A percentile compares a stretch with the other conserved stretches of the same genome.
These are phyloP conservation scores for Afroboletus lepidellus DNA, from an alignment of 1,284 basidiomycete genomes.

Conservation along the genomic window DNA sequence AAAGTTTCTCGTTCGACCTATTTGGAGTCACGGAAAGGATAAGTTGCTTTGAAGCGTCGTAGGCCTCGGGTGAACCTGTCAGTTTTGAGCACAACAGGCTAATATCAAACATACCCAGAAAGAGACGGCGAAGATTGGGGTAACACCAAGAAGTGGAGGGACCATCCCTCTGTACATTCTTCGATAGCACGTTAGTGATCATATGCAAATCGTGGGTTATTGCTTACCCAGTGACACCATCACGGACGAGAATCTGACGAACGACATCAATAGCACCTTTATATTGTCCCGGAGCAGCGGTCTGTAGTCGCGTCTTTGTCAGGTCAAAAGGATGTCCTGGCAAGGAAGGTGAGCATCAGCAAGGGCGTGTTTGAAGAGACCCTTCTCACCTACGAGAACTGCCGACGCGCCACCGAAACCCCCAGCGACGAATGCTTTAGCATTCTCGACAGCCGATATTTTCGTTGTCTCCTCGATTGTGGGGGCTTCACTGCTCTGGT, in stretches of 20 bases:
- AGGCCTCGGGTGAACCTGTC: conserved; percentile 59
- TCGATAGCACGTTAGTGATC: conserved; percentile 2
- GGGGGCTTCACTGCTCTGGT: conserved; percentile 28
- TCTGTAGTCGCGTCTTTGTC: conserved; percentile 95
- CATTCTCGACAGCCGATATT: conserved; percentile 52
- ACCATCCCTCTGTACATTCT: conserved; percentile 97
- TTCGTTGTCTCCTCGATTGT: conserved; percentile 21
- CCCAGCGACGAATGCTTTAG: conserved; percentile 87
- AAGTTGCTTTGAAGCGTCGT: conserved; percentile 90
- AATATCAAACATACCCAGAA: conserved; percentile 75
- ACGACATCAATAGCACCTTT: conserved; percentile 94
- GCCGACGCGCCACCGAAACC: conserved; percentile 88
- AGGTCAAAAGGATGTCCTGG: conserved; percentile 96
- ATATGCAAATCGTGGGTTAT: not conserved
- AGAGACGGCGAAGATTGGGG: conserved; percentile 97
- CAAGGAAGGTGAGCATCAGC: conserved; percentile 13
- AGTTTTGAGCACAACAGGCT: not conserved
- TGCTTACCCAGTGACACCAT: conserved; percentile 84
- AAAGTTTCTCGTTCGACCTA: conserved; percentile 62
- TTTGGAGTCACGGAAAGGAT: conserved; percentile 74
- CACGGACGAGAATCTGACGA: conserved; percentile 83
- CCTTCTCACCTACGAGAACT: conserved; percentile 76
- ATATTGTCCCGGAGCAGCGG: conserved; percentile 87
- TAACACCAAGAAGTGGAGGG: conserved; percentile 93
- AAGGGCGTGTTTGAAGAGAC: not conserved